Evolutionary conservation across 2,329 filamentous ascomycete species (phyloP).

Genomic region (Cladobotryum mycophilum): DNA sequence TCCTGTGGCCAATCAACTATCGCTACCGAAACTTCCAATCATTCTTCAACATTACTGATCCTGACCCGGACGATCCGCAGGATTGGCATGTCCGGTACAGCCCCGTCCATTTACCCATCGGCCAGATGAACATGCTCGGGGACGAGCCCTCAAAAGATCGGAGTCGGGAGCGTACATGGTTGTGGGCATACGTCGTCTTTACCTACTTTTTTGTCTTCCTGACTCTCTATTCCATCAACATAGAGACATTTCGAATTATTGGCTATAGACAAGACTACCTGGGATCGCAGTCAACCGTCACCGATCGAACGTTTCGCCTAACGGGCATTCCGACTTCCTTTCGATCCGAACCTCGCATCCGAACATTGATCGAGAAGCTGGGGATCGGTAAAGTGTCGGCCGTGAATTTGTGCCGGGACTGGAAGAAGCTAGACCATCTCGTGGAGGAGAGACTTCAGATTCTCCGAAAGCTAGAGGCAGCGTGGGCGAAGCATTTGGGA

Average conservation of each 20-base stretch:
- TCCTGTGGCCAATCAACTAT: constrained; percentile 82
- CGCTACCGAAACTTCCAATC: constrained; percentile 40
- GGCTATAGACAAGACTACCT: constrained; percentile 83
- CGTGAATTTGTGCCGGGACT: constrained; percentile 80
- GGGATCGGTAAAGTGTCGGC: constrained; percentile 85
- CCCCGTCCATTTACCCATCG: constrained; percentile 13
- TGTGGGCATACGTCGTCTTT: constrained; percentile 94
- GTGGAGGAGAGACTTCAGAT: constrained; percentile 60
- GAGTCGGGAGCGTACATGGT: constrained; percentile 43
- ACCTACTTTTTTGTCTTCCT: constrained; percentile 85
- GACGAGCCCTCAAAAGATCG: constrained; percentile 29
- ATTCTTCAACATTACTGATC: constrained; percentile 1
- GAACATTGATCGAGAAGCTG: constrained; percentile 77
- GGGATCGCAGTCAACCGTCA: constrained; percentile 89
- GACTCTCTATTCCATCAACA: constrained; percentile 74
- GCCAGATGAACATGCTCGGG: constrained; percentile 17
- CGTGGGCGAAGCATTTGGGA: constrained; percentile 64
- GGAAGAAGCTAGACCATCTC: constrained; percentile 72
- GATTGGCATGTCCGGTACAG: constrained; percentile 3
- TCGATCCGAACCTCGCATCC: constrained; percentile 75
- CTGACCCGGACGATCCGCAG: constrained; percentile 4
- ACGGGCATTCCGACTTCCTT: constrained; percentile 80
- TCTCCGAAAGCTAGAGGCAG: constrained; percentile 70
- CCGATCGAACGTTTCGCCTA: constrained; percentile 85
- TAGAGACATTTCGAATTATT: constrained; percentile 80